Percentiles rank a stretch among this genome's conserved stretches.
These are phyloP conservation scores for Camellia japonica DNA, from an alignment of 148 eudicot species.

Conservation along the genomic window DNA sequence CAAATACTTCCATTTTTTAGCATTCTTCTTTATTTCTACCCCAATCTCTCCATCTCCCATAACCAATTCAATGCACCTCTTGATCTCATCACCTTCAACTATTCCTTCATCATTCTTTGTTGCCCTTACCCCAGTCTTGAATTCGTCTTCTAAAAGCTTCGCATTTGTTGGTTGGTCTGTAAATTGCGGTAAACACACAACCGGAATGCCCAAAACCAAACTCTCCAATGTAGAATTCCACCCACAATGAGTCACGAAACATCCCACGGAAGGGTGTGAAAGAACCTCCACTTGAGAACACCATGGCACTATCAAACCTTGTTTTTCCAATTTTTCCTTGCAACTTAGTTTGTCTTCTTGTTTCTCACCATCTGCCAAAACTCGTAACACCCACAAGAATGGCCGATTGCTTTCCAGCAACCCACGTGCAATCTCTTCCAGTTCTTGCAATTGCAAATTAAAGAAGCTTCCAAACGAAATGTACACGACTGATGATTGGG, in stretches of 20 bases:
- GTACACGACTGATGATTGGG: slow-evolving; percentile 34
- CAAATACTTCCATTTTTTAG: slow-evolving; percentile 33
- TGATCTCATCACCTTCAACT: slow-evolving; percentile 30
- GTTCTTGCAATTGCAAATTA: slow-evolving; percentile 21
- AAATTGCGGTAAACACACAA: slow-evolving; percentile 25
- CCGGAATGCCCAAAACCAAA: slow-evolving; percentile 19
- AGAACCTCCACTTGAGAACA: slow-evolving; percentile 39
- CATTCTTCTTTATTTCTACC: slow-evolving; percentile 17
- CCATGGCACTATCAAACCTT: slow-evolving; percentile 39
- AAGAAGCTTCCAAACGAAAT: slow-evolving; percentile 48
- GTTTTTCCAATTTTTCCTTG: slow-evolving; percentile 8
- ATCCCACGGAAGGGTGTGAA: slow-evolving; percentile 23
- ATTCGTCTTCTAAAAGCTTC: slow-evolving; percentile 36
- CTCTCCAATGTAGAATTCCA: slow-evolving; percentile 36
- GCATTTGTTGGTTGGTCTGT: slow-evolving; percentile 24
- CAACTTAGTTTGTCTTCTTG: slow-evolving; percentile 17
- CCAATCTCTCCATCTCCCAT: slow-evolving; percentile 28
- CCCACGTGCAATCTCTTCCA: slow-evolving; percentile 32
- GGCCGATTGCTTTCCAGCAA: slow-evolving; percentile 23
- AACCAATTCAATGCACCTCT: slow-evolving; percentile 33
- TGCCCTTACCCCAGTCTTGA: slow-evolving; percentile 41
- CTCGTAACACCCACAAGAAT: slow-evolving; percentile 41
- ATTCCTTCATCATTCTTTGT: slow-evolving; percentile 23
- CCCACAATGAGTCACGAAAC: slow-evolving; percentile 35
- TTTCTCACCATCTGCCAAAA: slow-evolving; percentile 11